A percentile compares a stretch with the other conserved stretches of the same genome.
These are phyloP conservation scores for Xylaria sp. DNA, from an alignment of 495 filamentous ascomycete species.

Conservation along the genomic window DNA sequence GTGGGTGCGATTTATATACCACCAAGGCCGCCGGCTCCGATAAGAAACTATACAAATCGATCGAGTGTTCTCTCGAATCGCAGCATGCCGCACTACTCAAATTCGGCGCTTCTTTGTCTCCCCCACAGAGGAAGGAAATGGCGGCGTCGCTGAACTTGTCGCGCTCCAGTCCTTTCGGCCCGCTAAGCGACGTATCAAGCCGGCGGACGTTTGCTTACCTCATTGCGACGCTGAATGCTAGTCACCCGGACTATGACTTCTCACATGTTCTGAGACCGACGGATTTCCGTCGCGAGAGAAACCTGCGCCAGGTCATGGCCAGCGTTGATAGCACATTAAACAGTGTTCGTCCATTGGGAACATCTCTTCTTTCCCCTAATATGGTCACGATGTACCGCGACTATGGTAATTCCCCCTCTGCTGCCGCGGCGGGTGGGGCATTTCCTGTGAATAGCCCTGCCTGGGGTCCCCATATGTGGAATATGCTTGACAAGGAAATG, in stretches of 20 bases:
- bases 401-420: constrained; percentile 41
- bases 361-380: constrained; percentile 36
- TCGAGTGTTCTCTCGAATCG: constrained; percentile 84
- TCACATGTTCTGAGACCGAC: constrained; percentile 84
- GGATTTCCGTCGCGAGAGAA: constrained; percentile 84
- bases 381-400: constrained; percentile 32
- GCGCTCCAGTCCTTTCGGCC: constrained; percentile 88
- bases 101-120: constrained; percentile 79
- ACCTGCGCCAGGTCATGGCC: constrained; percentile 77
- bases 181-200: constrained; percentile 81
- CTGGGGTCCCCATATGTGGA: constrained; percentile 91
- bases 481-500: constrained; percentile 91
- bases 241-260: constrained; percentile 97
- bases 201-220: constrained; percentile 94
- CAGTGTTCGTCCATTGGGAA: constrained; percentile 73
- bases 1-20: constrained; percentile 94
- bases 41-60: constrained; percentile 95
- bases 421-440: constrained; percentile 33
- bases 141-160: constrained; percentile 73
- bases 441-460: constrained; percentile 49
- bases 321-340: constrained; percentile 84
- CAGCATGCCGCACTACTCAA: constrained; percentile 88
- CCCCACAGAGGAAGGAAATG: constrained; percentile 67
- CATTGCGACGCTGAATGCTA: constrained; percentile 97
- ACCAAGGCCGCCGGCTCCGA: constrained; percentile 94